Evolutionary conservation across 2,329 filamentous ascomycete genomes (phyloP).

Genomic region (Clonostachys solani): DNA sequence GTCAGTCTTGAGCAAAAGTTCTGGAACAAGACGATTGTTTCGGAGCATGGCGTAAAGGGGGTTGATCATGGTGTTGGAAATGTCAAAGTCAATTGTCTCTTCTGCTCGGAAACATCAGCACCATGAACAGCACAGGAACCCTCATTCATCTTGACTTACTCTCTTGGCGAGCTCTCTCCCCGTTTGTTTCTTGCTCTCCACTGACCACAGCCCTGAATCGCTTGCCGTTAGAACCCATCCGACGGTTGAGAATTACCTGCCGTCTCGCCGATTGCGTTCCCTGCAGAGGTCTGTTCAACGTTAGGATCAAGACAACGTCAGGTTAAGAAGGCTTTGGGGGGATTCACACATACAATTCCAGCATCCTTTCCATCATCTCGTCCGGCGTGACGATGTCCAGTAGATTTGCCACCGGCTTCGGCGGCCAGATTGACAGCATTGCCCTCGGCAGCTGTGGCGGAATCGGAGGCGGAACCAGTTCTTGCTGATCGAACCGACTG

Average conservation of each 20-base stretch:
- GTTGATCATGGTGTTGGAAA: conserved; percentile 15
- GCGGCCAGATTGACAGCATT: conserved; percentile 21
- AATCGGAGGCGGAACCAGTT: conserved; percentile 15
- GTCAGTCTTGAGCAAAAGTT: conserved; percentile 14
- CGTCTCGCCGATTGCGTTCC: no score
- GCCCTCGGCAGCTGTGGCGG: conserved; percentile 10
- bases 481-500: conserved; percentile 2
- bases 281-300: no score
- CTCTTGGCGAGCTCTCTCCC: no score
- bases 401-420: conserved; percentile 14
- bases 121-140: conserved; percentile 11
- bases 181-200: no score
- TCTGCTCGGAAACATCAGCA: conserved; percentile 6
- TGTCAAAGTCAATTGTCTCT: conserved; percentile 23
- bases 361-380: conserved; percentile 24
- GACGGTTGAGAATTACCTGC: neutral
- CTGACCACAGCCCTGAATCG: no score
- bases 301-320: no score
- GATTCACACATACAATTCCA: conserved; percentile 8
- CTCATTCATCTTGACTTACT: no score
- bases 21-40: conserved; percentile 1
- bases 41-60: conserved; percentile 10
- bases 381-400: conserved; percentile 22
- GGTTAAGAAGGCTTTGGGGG: no score
- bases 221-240: conserved; percentile 14